Base-by-base conservation (phyloP, 1,284 basidiomycete species). In the Afroboletus lepidellus region DNA sequence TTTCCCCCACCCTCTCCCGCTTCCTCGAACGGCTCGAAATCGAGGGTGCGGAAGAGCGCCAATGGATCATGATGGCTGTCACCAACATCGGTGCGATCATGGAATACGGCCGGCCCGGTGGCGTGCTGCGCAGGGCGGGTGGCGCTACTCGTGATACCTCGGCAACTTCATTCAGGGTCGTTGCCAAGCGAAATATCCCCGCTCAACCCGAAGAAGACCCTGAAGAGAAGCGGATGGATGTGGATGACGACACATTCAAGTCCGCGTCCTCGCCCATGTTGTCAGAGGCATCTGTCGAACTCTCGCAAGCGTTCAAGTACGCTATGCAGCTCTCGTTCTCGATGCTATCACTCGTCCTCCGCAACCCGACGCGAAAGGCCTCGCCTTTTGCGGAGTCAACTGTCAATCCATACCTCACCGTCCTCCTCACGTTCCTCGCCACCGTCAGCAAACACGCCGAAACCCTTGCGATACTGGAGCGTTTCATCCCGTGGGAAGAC, bases 1-100 rank as follows among this genome's bases (percentile, higher is more conserved):
- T 98, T 64, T 74, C 81, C 37, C 77, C 84, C 1, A 86, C 88
- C 0, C 82, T 94, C 43, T 87, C 87, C 3, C 86, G 92, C 27
- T 91, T 97, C 66, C 78, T 94, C 55, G 92, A 95, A 68, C 85
- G 90, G 33, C 79, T 98, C 1, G 80, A 87, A 57, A 86, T 95
- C 43, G 85, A 90, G 62, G 84, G 84, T 51, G 80, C 83, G 3
- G 83, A 91, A 48, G 92, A 94, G 66, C 84, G 88, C 21, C 90
- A 93, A 56, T 99, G 96, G 96, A 89, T 92, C 60, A 93, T 96
- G 87, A 95, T 98, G 90, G 94, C 83, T 0, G 75, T 87, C 32
- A 77, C 92, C 63, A 97, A 96, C 67, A 78, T 98, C 18, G 80
- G 84, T 5, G 81, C 90, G 0, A 69, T 97, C 13, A 75, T 98